These are phyloP conservation scores for Pyrus betulifolia DNA, from an alignment of 306 rosid genomes.

Conservation along the genomic window DNA sequence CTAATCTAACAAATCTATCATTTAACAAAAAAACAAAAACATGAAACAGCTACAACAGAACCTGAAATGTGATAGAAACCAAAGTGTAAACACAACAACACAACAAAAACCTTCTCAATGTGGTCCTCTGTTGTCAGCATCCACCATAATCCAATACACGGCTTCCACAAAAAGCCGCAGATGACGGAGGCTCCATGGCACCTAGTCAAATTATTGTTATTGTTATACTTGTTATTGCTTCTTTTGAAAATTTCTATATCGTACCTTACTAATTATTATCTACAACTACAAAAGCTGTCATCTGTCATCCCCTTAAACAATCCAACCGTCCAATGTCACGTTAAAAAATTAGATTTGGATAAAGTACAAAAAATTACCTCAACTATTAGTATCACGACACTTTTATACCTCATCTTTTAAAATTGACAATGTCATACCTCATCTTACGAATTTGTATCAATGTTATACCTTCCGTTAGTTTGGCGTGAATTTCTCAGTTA, in stretches of 20 bases:
- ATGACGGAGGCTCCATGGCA: constrained; percentile 1
- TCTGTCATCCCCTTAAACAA: neutral
- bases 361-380: too few relatives aligned
- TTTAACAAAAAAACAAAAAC: too few relatives aligned
- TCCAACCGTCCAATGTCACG: neutral
- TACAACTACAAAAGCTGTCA: neutral
- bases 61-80: neutral
- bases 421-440: too few relatives aligned
- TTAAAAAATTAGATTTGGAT: neutral
- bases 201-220: neutral
- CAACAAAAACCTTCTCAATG: neutral
- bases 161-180: neutral
- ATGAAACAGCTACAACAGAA: neutral
- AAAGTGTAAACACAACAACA: neutral
- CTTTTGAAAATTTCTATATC: neutral
- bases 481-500: too few relatives aligned
- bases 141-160: neutral
- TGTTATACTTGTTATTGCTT: neutral
- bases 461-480: too few relatives aligned
- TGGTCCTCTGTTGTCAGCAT: neutral
- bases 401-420: too few relatives aligned
- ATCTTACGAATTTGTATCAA: too few relatives aligned
- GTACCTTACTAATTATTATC: neutral
- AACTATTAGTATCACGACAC: too few relatives aligned
- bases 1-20: too few relatives aligned